Evolutionary conservation across 2,329 filamentous ascomycete species (phyloP).

Genomic region (Colletotrichum trifolii): DNA sequence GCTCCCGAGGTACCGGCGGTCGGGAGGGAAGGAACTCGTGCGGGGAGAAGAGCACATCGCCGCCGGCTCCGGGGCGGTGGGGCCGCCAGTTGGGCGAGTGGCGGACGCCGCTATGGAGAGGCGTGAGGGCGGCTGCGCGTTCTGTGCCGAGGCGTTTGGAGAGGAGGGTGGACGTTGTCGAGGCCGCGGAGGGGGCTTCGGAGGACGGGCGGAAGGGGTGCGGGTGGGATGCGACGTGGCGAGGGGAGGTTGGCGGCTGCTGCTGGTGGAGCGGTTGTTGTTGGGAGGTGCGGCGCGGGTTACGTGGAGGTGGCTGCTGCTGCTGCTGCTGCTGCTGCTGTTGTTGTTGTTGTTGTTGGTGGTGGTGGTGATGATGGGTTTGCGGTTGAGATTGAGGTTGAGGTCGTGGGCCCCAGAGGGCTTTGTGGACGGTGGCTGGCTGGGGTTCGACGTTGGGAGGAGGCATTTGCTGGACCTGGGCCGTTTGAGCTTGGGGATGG

Average conservation of each 20-base stretch:
- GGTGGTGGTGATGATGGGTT: conserved; percentile 34
- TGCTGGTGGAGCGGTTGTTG: conserved; percentile 37
- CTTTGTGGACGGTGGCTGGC: conserved; percentile 24
- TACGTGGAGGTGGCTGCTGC: conserved; percentile 2
- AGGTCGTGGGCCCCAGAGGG: conserved; percentile 24
- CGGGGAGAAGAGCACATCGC: conserved; percentile 32
- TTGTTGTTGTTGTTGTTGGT: conserved; percentile 34
- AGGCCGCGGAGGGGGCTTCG: conserved; percentile 36
- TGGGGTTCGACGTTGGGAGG: conserved; percentile 22
- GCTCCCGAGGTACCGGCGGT: conserved; percentile 2
- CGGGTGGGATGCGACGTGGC: conserved; percentile 27
- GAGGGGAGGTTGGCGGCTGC: conserved; percentile 18
- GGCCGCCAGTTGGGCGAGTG: conserved; percentile 39
- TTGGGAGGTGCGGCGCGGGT: conserved; percentile 16
- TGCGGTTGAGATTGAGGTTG: conserved; percentile 23
- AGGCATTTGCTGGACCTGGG: conserved; percentile 25
- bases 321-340: conserved; percentile 33
- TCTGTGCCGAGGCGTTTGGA: conserved; percentile 64
- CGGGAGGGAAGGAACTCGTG: conserved; percentile 23
- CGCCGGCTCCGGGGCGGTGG: conserved; percentile 12
- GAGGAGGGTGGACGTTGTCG: conserved; percentile 56
- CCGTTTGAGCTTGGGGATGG: conserved; percentile 25
- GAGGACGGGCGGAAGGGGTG: conserved; percentile 32
- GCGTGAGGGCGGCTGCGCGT: conserved; percentile 58
- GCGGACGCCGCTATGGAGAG: conserved; percentile 41